phyloP scores from a whole-genome alignment of 2,329 filamentous ascomycete species.

The Ophidiomyces ophidiicola region DNA sequence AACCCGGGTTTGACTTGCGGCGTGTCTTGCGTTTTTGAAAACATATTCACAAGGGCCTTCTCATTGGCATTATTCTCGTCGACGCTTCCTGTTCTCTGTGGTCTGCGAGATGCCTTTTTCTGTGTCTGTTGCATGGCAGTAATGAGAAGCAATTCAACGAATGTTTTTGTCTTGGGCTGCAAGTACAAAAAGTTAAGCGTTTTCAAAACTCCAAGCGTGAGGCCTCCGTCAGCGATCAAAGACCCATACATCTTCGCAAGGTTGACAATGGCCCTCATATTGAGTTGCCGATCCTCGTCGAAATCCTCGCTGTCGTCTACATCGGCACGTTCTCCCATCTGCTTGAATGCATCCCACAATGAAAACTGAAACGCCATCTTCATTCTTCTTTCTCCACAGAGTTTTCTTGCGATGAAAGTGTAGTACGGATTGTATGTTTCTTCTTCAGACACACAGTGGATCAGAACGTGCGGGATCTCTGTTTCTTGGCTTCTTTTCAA shows the following conservation, averaged over 20 bases:
- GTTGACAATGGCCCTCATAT: constrained; percentile 51
- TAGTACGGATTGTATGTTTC: constrained; percentile 87
- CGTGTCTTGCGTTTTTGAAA: constrained; percentile 51
- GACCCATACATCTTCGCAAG: constrained; percentile 54
- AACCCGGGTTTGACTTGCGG: constrained; percentile 60
- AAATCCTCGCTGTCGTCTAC: constrained; percentile 43
- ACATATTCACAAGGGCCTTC: constrained; percentile 50
- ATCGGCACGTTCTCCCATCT: constrained; percentile 59
- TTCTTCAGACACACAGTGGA: constrained; percentile 78
- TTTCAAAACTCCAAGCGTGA: constrained; percentile 48
- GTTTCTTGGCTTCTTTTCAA: constrained; percentile 76
- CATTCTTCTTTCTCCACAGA: constrained; percentile 56
- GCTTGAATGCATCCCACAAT: constrained; percentile 73
- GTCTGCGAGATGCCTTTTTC: constrained; percentile 27
- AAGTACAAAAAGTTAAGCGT: constrained; percentile 65
- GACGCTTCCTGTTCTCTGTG: constrained; percentile 18
- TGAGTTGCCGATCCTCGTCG: constrained; percentile 38
- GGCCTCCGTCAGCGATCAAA: constrained; percentile 47
- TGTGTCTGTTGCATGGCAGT: constrained; percentile 59
- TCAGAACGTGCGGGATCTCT: constrained; percentile 75
- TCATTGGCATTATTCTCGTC: constrained; percentile 37
- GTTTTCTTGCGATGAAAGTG: constrained; percentile 63
- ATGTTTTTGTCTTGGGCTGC: constrained; percentile 61
- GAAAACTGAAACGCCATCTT: constrained; percentile 78
- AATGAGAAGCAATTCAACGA: constrained; percentile 70